A percentile compares a stretch with the other conserved stretches of the same genome.
phyloP scores from a whole-genome alignment of 805 yeast species.

The Kregervanrija fluxuum region DNA sequence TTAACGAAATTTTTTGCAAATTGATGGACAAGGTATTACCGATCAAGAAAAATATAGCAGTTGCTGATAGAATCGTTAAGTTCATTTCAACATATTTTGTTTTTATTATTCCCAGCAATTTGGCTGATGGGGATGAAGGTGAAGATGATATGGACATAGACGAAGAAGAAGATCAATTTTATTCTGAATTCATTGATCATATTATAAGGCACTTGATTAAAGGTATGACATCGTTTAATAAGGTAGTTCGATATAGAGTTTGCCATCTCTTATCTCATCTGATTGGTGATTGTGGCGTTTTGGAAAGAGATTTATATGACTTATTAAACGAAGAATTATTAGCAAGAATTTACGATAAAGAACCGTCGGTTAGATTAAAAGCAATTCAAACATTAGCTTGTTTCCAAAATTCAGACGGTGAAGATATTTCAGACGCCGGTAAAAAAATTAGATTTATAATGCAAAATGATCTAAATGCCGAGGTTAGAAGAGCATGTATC shows the following conservation, averaged over 20 bases:
- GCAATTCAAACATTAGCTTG: conserved; percentile 75
- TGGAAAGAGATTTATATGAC: conserved; percentile 66
- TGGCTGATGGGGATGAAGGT: conserved; percentile 21
- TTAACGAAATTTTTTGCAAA: conserved; percentile 52
- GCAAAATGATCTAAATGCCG: conserved; percentile 77
- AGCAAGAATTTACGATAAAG: conserved; percentile 66
- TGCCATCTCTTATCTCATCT: conserved; percentile 68
- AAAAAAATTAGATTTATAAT: conserved; percentile 43
- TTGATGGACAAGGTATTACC: conserved; percentile 60
- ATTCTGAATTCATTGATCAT: conserved; percentile 48
- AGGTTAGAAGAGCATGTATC: conserved; percentile 81
- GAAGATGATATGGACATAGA: conserved; percentile 26
- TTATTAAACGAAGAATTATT: conserved; percentile 53
- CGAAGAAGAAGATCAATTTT: conserved; percentile 27
- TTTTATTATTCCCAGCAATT: conserved; percentile 29
- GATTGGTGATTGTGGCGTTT: conserved; percentile 65
- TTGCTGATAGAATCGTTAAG: conserved; percentile 72
- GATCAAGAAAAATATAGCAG: conserved; percentile 58
- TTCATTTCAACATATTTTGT: conserved; percentile 54
- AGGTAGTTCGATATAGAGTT: conserved; percentile 70
- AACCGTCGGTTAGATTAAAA: conserved; percentile 71
- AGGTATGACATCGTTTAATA: conserved; percentile 73
- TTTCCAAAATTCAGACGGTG: conserved; percentile 57
- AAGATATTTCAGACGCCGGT: conserved; percentile 37
- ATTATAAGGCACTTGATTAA: conserved; percentile 61